Evolutionary conservation across 257 asterid species (phyloP).

Genomic region (Plantago major): DNA sequence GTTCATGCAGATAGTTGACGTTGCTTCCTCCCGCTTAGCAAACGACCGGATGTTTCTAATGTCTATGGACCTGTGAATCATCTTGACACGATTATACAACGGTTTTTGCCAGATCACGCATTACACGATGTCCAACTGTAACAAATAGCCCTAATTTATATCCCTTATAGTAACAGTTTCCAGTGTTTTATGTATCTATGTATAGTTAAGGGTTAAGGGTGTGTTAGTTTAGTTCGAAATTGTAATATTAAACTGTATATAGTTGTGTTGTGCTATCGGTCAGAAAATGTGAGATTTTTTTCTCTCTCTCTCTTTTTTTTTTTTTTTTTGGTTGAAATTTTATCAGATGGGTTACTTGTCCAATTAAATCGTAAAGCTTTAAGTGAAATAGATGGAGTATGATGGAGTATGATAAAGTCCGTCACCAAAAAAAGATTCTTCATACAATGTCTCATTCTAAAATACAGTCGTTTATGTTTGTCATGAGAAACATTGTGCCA

Average conservation of each 20-base stretch:
- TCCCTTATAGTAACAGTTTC: slow-evolving; percentile 17
- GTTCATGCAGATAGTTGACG: slow-evolving; percentile 52
- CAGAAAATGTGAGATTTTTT: too few relatives aligned
- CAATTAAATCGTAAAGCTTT: too few relatives aligned
- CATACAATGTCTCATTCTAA: too few relatives aligned
- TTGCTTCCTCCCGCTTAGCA: slow-evolving; percentile 37
- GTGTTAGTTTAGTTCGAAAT: slow-evolving; percentile 17
- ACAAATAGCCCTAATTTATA: slow-evolving; percentile 9
- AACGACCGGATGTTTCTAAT: slow-evolving; percentile 56
- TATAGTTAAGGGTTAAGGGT: slow-evolving; percentile 19
- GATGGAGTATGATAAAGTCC: too few relatives aligned
- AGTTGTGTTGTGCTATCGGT: slow-evolving; percentile 1
- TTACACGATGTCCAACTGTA: slow-evolving; percentile 5
- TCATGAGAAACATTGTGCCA: too few relatives aligned
- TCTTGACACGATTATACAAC: slow-evolving; percentile 9
- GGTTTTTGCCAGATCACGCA: not conserved
- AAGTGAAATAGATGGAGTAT: too few relatives aligned
- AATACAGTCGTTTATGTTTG: too few relatives aligned
- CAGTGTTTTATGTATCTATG: slow-evolving; percentile 27
- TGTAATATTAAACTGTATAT: slow-evolving; percentile 19
- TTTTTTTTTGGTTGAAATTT: too few relatives aligned
- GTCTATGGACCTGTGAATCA: slow-evolving; percentile 54
- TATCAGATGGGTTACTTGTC: too few relatives aligned
- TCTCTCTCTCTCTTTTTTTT: too few relatives aligned
- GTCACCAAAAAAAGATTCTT: too few relatives aligned